These are phyloP conservation scores for Eremomyces bilateralis DNA, from an alignment of 495 filamentous ascomycete species.

Conservation along the genomic window DNA sequence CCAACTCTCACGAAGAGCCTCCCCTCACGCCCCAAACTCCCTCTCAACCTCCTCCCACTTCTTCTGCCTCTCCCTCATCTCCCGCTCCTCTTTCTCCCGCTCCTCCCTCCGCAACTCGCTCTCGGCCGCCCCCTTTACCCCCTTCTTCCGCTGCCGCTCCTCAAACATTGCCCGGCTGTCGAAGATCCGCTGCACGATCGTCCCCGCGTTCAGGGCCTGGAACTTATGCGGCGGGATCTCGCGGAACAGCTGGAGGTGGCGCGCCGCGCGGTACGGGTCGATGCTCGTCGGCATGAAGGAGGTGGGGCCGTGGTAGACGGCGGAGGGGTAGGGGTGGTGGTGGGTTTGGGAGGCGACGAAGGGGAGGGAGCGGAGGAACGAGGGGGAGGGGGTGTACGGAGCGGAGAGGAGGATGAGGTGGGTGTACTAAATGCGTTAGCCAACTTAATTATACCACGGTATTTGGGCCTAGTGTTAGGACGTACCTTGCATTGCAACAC, in stretches of 20 bases:
- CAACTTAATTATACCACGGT: too few species aligned
- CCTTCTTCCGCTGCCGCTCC: constrained; percentile 71
- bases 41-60: constrained; percentile 14
- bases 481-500: constrained; percentile 80
- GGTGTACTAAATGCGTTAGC: constrained; percentile 39
- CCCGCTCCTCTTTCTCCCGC: constrained; percentile 26
- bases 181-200: constrained; percentile 80
- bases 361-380: constrained; percentile 55
- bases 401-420: constrained; percentile 73
- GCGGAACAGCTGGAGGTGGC: constrained; percentile 17
- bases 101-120: constrained; percentile 32
- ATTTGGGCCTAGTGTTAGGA: too few species aligned
- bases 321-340: constrained; percentile 24
- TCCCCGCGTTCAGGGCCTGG: constrained; percentile 69
- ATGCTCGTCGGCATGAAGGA: constrained; percentile 70
- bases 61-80: constrained; percentile 10
- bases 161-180: constrained; percentile 68
- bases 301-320: constrained; percentile 89
- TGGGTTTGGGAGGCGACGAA: constrained; percentile 30
- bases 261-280: constrained; percentile 62
- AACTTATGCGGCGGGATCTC: constrained; percentile 40
- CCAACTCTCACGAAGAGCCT: background rate
- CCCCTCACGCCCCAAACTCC: constrained; percentile 11
- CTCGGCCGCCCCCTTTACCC: constrained; percentile 59
- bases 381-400: constrained; percentile 57